Percentiles rank a stretch among this genome's conserved stretches.
These are phyloP conservation scores for Backusella australiensis DNA, from an alignment of 192 early-diverging fungal genomes.

Conservation along the genomic window DNA sequence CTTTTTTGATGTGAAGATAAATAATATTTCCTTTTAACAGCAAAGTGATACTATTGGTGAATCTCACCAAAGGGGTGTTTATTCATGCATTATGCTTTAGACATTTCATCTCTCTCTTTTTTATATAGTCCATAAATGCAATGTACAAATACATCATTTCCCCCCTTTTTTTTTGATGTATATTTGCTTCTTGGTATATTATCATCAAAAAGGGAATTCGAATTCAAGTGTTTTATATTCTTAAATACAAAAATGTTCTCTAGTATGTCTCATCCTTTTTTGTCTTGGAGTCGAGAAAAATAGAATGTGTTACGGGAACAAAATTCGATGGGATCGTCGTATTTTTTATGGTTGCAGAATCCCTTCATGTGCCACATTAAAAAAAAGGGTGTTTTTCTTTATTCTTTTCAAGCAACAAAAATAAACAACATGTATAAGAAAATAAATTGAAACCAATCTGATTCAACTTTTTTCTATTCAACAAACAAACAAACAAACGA, in stretches of 20 bases:
- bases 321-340: neutral
- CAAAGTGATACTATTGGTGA: neutral
- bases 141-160: neutral
- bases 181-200: neutral
- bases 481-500: neutral
- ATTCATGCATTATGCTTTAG: neutral
- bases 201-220: neutral
- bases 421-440: neutral
- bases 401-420: neutral
- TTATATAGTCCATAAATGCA: neutral
- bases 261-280: neutral
- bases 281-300: neutral
- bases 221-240: neutral
- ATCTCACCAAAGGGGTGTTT: neutral
- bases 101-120: neutral
- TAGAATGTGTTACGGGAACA: neutral
- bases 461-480: neutral
- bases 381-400: neutral
- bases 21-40: neutral
- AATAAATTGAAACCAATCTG: neutral
- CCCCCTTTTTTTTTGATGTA: neutral
- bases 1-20: neutral
- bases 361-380: neutral
- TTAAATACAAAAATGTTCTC: neutral
- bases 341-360: neutral